Evolutionary conservation across 2,329 filamentous ascomycete genomes (phyloP).

Genomic region (Paramyrothecium sp.): DNA sequence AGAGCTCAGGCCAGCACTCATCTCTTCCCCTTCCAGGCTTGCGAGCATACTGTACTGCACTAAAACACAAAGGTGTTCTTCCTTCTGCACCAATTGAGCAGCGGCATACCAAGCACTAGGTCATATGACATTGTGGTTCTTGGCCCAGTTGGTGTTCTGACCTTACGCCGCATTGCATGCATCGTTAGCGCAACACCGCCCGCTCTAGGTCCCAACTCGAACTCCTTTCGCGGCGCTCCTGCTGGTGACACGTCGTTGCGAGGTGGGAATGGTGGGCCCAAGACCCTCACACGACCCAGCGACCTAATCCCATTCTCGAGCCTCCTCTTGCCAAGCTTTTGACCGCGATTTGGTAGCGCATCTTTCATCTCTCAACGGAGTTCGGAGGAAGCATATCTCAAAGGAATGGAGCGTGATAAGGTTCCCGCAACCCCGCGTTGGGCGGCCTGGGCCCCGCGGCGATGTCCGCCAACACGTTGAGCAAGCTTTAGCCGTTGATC

Average conservation of each 20-base stretch:
- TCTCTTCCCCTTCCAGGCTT: neutral
- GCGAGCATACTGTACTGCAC: neutral
- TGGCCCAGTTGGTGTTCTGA: neutral
- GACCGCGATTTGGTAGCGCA: too few species aligned
- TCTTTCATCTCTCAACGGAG: too few species aligned
- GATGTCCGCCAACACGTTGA: neutral
- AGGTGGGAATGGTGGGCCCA: neutral
- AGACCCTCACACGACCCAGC: neutral
- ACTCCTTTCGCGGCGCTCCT: neutral
- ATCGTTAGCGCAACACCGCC: neutral
- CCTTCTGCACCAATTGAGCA: too few species aligned
- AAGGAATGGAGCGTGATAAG: too few species aligned
- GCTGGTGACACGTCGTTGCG: neutral
- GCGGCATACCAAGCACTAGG: too few species aligned
- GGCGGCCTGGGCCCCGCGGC: neutral
- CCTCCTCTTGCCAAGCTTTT: too few species aligned
- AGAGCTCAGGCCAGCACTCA: neutral
- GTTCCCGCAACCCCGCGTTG: too few species aligned
- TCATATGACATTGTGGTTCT: too few species aligned
- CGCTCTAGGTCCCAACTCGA: neutral
- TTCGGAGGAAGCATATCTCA: too few species aligned
- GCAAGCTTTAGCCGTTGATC: neutral
- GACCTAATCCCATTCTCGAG: too few species aligned
- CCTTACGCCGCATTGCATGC: neutral
- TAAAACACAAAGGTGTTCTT: neutral